phyloP scores from a whole-genome alignment of 148 eudicot species.

The Euryodendron excelsum region DNA sequence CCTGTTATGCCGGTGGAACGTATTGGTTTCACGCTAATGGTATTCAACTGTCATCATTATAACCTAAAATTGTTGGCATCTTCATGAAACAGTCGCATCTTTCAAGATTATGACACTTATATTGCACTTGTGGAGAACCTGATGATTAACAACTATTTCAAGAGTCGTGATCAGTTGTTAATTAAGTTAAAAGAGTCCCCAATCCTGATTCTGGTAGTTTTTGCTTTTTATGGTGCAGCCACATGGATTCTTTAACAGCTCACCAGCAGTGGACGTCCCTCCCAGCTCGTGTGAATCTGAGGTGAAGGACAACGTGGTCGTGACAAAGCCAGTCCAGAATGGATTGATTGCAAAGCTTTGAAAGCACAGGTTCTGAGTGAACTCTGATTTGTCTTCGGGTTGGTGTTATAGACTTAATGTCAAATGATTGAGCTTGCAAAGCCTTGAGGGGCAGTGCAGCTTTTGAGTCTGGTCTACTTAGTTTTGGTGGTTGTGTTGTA shows the following conservation, averaged over 20 bases:
- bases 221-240: conserved; percentile 37
- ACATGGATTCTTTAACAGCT: conserved; percentile 58
- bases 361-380: background rate
- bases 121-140: too few relatives aligned
- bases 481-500: too few relatives aligned
- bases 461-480: too few relatives aligned
- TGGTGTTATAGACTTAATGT: background rate
- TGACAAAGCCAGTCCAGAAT: conserved; percentile 31
- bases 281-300: conserved; percentile 45
- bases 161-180: background rate
- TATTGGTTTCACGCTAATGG: conserved; percentile 86
- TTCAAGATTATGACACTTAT: background rate
- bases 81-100: conserved; percentile 2
- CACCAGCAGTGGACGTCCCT: conserved; percentile 61
- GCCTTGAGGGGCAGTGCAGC: background rate
- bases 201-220: background rate
- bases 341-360: conserved; percentile 44
- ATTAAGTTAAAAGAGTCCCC: background rate
- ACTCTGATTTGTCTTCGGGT: background rate
- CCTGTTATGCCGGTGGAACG: conserved; percentile 97
- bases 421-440: background rate
- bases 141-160: too few relatives aligned
- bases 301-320: conserved; percentile 36
- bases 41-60: conserved; percentile 15
- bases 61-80: too few relatives aligned